Evolutionary conservation across 2,329 filamentous ascomycete species (phyloP).

Genomic region (Chrysoporthe deuterocubensis): DNA sequence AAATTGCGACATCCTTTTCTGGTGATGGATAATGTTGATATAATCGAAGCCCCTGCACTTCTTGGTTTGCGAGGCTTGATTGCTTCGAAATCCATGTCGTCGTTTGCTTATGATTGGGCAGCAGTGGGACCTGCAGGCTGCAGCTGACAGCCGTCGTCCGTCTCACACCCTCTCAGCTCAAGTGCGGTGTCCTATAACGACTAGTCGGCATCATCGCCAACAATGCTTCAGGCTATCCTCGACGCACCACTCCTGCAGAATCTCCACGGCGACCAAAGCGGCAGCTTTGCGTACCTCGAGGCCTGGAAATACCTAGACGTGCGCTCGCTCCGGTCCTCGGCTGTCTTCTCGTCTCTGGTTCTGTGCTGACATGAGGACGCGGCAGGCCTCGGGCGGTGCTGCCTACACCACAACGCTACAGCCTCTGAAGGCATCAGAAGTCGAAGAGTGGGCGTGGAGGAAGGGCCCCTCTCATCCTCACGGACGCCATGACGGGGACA

Average conservation of each 20-base stretch:
- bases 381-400: not conserved
- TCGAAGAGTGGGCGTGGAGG: slow-evolving; percentile 6
- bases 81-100: too few species aligned
- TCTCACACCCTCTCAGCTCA: not conserved
- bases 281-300: slow-evolving; percentile 1
- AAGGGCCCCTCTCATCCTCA: not conserved
- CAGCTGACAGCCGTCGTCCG: not conserved
- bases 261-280: not conserved
- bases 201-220: not conserved
- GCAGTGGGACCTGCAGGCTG: not conserved
- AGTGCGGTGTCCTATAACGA: not conserved
- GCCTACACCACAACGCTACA: slow-evolving; percentile 1
- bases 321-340: not conserved
- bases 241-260: not conserved
- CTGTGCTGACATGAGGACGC: not conserved
- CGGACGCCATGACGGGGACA: not conserved
- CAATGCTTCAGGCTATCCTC: not conserved
- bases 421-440: not conserved
- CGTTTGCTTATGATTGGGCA: not conserved
- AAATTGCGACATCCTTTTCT: too few species aligned
- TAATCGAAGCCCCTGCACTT: too few species aligned
- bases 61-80: too few species aligned
- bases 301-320: slow-evolving; percentile 2
- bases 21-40: too few species aligned
- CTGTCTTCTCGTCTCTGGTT: not conserved